Evolutionary conservation across 148 eudicot genomes (phyloP).

Genomic region (Persicaria tinctoria): DNA sequence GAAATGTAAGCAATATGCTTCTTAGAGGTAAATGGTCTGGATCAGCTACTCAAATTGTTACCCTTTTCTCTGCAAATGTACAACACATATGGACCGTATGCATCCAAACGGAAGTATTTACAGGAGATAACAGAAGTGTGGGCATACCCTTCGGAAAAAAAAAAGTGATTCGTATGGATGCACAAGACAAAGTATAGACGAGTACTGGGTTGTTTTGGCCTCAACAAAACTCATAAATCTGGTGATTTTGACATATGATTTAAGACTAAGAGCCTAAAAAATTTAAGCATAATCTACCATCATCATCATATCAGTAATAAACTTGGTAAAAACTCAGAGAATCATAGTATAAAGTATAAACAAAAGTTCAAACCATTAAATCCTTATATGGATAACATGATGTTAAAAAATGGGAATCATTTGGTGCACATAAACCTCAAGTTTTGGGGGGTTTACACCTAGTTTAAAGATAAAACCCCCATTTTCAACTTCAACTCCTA

Average conservation of each 20-base stretch:
- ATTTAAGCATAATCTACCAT: neutral
- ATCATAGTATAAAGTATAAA: neutral
- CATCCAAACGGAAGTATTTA: neutral
- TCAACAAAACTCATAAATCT: slow-evolving; percentile 48
- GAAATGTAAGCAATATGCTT: neutral
- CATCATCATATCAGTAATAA: neutral
- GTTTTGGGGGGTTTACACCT: neutral
- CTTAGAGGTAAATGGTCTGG: too few species aligned
- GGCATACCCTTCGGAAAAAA: slow-evolving; percentile 46
- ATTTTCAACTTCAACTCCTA: slow-evolving; percentile 2
- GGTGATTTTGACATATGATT: slow-evolving; percentile 53
- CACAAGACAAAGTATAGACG: slow-evolving; percentile 50
- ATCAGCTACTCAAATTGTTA: neutral
- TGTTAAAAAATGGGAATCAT: neutral
- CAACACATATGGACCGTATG: neutral
- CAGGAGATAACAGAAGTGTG: neutral
- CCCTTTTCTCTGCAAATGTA: neutral
- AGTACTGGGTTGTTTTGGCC: slow-evolving; percentile 56
- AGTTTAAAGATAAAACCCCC: neutral
- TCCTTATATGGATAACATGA: neutral
- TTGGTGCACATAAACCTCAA: neutral
- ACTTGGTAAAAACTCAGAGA: neutral
- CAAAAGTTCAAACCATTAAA: neutral
- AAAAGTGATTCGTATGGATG: slow-evolving; percentile 33
- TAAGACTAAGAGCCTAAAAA: too few species aligned